These are phyloP conservation scores for Filosporella fistucella DNA, from an alignment of 495 filamentous ascomycete species.

Conservation along the genomic window DNA sequence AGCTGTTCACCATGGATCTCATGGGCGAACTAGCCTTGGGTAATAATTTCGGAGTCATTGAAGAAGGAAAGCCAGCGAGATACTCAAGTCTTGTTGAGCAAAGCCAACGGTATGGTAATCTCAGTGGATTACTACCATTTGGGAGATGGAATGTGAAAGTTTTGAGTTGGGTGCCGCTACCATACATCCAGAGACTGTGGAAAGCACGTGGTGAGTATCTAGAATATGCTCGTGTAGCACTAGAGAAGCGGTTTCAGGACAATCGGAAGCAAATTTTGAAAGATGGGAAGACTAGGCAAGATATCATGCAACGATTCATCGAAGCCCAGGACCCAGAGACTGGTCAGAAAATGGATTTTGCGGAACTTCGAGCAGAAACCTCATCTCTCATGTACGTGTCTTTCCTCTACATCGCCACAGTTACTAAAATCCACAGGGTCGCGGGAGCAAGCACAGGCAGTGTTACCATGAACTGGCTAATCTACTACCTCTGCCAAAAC, in stretches of 20 bases:
- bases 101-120: constrained; percentile 2
- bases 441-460: constrained; percentile 8
- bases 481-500: constrained; percentile 12
- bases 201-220: constrained; percentile 9
- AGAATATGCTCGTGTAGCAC: constrained; percentile 3
- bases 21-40: constrained; percentile 11
- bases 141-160: constrained; percentile 6
- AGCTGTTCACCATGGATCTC: constrained; percentile 13
- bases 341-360: constrained; percentile 7
- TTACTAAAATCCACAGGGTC: constrained; percentile 1
- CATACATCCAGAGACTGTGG: constrained; percentile 6
- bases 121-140: constrained; percentile 12
- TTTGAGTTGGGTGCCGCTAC: constrained; percentile 9
- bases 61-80: constrained; percentile 7
- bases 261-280: neutral
- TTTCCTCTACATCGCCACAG: neutral
- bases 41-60: constrained; percentile 11
- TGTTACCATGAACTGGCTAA: constrained; percentile 11
- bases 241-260: constrained; percentile 10
- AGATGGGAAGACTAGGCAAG: constrained; percentile 5
- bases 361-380: constrained; percentile 7
- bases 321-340: constrained; percentile 11
- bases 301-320: constrained; percentile 15
- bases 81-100: constrained; percentile 13
- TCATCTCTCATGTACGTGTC: constrained; percentile 10